A percentile compares a stretch with the other conserved stretches of the same genome.
phyloP scores from a whole-genome alignment of 495 filamentous ascomycete genomes.

The Elaphomyces granulatus region DNA sequence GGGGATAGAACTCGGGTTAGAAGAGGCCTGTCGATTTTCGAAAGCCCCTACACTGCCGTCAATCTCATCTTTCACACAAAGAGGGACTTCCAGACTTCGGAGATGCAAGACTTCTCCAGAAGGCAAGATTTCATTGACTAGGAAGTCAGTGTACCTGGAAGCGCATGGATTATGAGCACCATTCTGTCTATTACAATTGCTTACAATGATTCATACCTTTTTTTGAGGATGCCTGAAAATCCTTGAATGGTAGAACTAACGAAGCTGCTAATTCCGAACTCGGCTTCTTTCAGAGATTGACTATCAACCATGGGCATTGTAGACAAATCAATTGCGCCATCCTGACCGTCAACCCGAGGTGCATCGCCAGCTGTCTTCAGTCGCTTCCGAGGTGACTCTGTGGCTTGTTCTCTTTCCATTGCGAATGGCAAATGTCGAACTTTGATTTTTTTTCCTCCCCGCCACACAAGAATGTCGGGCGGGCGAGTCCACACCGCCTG shows the following conservation, averaged over 20 bases:
- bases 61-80: conserved; percentile 1
- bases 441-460: too few relatives aligned
- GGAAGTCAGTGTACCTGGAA: conserved; percentile 86
- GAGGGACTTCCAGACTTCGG: conserved; percentile 24
- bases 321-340: conserved; percentile 8
- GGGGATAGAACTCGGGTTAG: too few relatives aligned
- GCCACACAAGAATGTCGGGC: too few relatives aligned
- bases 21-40: background rate
- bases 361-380: conserved; percentile 24
- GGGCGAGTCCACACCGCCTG: too few relatives aligned
- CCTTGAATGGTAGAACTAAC: conserved; percentile 34
- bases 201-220: conserved; percentile 28
- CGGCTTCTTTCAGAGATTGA: conserved; percentile 29
- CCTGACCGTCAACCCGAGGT: conserved; percentile 9
- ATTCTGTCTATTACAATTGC: background rate
- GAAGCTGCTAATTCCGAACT: conserved; percentile 43
- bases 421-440: conserved; percentile 2
- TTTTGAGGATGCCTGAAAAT: conserved; percentile 43
- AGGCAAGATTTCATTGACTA: conserved; percentile 80
- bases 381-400: conserved; percentile 30
- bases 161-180: too few relatives aligned
- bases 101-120: conserved; percentile 72
- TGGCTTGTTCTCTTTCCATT: conserved; percentile 27
- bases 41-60: conserved; percentile 1
- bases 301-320: conserved; percentile 9